Conservation (phyloP, 257 asterid genomes). For the Solanum sejunctum region DNA sequence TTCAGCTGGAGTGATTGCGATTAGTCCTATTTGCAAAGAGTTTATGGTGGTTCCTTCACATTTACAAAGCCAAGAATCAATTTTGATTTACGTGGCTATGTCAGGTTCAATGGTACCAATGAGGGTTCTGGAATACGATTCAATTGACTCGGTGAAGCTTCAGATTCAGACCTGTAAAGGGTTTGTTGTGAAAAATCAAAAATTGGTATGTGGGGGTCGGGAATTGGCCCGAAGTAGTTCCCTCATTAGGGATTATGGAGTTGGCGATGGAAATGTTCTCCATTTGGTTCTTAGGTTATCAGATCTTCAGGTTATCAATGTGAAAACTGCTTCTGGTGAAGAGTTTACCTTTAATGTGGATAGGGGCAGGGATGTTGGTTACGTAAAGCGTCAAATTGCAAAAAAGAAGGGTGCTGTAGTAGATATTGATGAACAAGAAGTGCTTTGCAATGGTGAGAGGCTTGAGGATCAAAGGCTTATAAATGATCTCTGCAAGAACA, state of each 20-base stretch:
- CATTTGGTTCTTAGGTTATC: conserved; percentile 72
- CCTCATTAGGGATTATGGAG: conserved; percentile 64
- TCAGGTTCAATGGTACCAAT: conserved; percentile 67
- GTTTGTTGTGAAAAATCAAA: conserved; percentile 54
- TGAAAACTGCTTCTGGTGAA: conserved; percentile 64
- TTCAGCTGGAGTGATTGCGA: conserved; percentile 59
- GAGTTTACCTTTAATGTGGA: conserved; percentile 64
- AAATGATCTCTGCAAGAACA: conserved; percentile 45
- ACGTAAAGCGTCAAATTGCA: conserved; percentile 59
- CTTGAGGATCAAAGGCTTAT: conserved; percentile 73
- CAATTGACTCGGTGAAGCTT: conserved; percentile 66
- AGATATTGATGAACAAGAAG: conserved; percentile 52
- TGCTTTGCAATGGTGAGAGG: conserved; percentile 56
- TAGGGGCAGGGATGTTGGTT: conserved; percentile 58
- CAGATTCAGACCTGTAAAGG: conserved; percentile 64
- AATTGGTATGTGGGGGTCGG: conserved; percentile 73
- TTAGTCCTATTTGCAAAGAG: conserved; percentile 39
- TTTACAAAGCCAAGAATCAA: conserved; percentile 39
- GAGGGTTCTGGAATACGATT: conserved; percentile 63
- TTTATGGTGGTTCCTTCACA: conserved; percentile 26
- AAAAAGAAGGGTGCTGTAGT: conserved; percentile 17
- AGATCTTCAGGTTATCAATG: conserved; percentile 55
- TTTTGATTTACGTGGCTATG: conserved; percentile 42
- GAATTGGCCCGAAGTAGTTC: conserved; percentile 73
- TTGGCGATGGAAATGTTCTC: conserved; percentile 61